Base-by-base conservation (phyloP, 108 stramenopile species). In the Nitzschia sp. region DNA sequence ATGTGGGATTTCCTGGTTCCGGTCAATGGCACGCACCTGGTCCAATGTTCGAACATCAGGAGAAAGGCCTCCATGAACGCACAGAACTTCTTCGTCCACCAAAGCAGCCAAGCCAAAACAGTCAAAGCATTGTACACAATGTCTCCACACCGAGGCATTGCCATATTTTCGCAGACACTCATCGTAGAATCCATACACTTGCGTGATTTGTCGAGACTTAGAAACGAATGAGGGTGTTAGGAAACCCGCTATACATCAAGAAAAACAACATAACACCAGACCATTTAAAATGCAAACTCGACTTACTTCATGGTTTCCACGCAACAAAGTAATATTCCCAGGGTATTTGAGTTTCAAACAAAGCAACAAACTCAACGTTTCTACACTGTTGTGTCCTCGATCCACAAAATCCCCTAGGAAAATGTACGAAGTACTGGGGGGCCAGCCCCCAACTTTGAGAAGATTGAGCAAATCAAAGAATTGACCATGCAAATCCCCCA, bases 121-220 rank as follows among this genome's bases (percentile, higher is more conserved):
- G 73, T 97, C 96, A 58, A 97, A 97, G 87, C 95, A 95, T 53
- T 77, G 76, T 8, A 82, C 81, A 48, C 76, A 82, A 65, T 95
- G 92, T 65, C 96, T 91, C 98, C 98, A 98, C 6, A 94, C 95
- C 65, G 86, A 92, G 17, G 98, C 97, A 74, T 98, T 97, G 25
- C 98, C 98, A 69, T 98, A 98, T 83, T 98, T 98, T 56, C 96
- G 89, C 55, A 97, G 80, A 73, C 98, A 98, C 72, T 98, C 98
- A 76, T 98, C 98, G 72, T 97, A 98, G 75, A 97, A 97, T 21
- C 95, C 95, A 51, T 96, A 95, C 65, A 96, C 96, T 81, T 97
- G 97, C 15, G 97, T 98, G 76, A 98, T 97, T 83, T 97, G 97
- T 42, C 97, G 90, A 71, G 87, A 89, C 75, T 76, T n/a, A 63